Base-by-base conservation (phyloP, 129 eudicot genomes). In the sunflower (Helianthus annuus) region DNA sequence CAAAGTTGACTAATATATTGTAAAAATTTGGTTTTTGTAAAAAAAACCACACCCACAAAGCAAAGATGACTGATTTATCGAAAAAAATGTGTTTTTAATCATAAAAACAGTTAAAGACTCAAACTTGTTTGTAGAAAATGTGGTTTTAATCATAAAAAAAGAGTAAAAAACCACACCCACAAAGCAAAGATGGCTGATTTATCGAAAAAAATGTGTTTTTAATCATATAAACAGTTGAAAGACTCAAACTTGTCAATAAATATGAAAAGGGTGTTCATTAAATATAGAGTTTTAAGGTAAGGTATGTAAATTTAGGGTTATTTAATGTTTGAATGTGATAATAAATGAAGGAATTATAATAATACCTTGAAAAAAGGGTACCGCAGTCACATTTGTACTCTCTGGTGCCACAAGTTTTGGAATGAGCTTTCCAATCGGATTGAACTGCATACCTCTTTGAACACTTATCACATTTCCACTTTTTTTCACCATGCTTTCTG, bases 331-430 rank as follows among this genome's bases (percentile, higher is more conserved):
- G 80, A 76, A 60, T 53, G 9, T 46, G 58, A 53, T 42, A 48
- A 65, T 77, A 71, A 61, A 73, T 72, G 70, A 55, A 72, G 48
- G 70, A 72, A 71, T 58, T 64, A 54, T 24, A 19, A 54, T 24
- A 19, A 19, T 19, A 87, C 95, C 95, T 88, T 53, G 95, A 88
- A 66, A 88, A 88, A 76, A 88, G 85, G 80, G 95, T 88, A 5
- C 95, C 95, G 76, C 95, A 88, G 46, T 88, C 95, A 67, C 95
- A 88, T 81, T 82, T 85, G 76, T 88, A 88, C 82, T 88, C 95
- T 71, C 85, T 85, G 48, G 95, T 88, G 72, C 95, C 95, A 85
- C 95, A 88, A 48, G 86, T 83, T 71, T 83, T 88, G 65, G 87
- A 83, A 75, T 88, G 96, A 69, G 96, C 91, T 83, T 88, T 88